Base-by-base conservation (phyloP, 306 rosid genomes). In the Dryas drummondii region DNA sequence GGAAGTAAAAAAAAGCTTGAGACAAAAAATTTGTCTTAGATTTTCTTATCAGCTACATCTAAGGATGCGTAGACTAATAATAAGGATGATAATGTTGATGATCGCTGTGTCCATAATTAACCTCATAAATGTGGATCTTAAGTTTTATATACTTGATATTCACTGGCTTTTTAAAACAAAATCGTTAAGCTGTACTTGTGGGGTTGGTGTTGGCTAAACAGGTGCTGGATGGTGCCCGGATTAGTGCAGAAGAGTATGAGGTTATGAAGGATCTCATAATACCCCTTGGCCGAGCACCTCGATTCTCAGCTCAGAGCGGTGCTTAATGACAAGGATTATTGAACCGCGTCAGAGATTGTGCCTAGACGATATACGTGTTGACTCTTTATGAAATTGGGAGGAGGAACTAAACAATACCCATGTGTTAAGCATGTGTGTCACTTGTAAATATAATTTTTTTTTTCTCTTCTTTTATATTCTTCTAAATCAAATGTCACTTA, bases 211-310 rank as follows among this genome's bases (percentile, higher is more conserved):
- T 86, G 82, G 70, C 37, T 66, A 78, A 86, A 61, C 71, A 91
- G 97, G 97, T 88, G 69, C 81, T 92, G 82, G 88, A 79, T 78
- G 91, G 96, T 62, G 83, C 86, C 26, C 86, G 85, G 66, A 77
- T 94, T 73, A 78, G 80, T 12, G 82, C 61, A 56, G 97, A 90
- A 66, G 96, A 94, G 73, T 94, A 87, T 41, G 92, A 92, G 76
- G 45, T 85, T 73, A 84, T 94, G 89, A 92, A 84, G 87, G 92
- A 92, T 85, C 80, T 85, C 74, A 69, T 91, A 26, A 78, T 94
- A 32, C 97, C 99, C 12, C 99, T 92, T 12, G 96, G 99, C 67
- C 87, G 87, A 64, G 88, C 81, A n/a, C 91, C 97, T 73, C 83
- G 86, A 51, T 84, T 92, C 76, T 83, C 99, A 57, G 78, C 89